phyloP scores from a whole-genome alignment of 345 rosid genomes.

The Salix koriyanagi region DNA sequence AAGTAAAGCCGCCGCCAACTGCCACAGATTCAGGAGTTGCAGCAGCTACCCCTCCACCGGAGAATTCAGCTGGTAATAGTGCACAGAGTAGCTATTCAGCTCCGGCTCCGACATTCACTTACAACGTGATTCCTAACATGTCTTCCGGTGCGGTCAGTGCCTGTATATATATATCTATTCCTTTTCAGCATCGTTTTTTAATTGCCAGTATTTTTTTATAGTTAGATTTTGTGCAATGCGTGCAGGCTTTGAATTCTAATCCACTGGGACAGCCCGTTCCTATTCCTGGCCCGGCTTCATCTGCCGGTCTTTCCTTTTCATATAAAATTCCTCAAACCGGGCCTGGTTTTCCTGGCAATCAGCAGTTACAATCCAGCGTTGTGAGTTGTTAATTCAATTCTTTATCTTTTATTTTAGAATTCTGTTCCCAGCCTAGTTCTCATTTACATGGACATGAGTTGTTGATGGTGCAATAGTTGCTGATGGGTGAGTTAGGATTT shows the following conservation, averaged over 20 bases:
- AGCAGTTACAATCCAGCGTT: slow-evolving; percentile 15
- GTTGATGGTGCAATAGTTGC: too few species aligned
- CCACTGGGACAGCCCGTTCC: slow-evolving; percentile 11
- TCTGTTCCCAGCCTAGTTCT: too few species aligned
- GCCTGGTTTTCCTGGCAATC: slow-evolving; percentile 11
- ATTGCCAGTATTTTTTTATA: too few species aligned
- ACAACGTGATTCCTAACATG: not conserved
- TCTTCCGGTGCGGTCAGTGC: not conserved
- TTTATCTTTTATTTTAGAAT: too few species aligned
- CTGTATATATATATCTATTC: not conserved
- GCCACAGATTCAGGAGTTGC: not conserved
- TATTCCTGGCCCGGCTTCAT: slow-evolving; percentile 17
- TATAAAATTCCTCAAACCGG: slow-evolving; percentile 21
- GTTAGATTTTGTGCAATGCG: too few species aligned
- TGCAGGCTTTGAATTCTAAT: slow-evolving; percentile 23
- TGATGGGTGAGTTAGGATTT: too few species aligned
- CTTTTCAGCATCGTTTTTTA: too few species aligned
- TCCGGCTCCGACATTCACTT: not conserved
- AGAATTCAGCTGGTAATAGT: not conserved
- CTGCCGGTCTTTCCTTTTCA: slow-evolving; percentile 16
- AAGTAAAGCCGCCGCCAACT: not conserved
- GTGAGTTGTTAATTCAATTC: slow-evolving; percentile 19
- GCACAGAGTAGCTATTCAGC: not conserved
- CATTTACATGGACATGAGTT: too few species aligned
- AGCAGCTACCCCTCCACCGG: not conserved